Base-by-base conservation (phyloP, 2,329 filamentous ascomycete genomes). In the Alternaria sp. region DNA sequence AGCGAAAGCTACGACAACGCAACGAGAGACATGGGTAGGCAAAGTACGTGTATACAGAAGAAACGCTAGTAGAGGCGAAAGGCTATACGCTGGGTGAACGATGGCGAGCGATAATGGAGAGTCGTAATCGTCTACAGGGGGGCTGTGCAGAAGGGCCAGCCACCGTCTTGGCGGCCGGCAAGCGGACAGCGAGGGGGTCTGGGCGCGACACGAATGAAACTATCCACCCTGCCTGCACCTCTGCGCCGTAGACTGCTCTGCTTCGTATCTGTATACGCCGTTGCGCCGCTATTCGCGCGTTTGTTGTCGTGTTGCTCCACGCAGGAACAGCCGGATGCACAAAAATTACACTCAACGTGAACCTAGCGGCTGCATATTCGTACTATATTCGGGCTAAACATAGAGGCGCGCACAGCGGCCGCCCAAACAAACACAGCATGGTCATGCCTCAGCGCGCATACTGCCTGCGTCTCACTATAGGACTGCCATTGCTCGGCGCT, bases 11-110 rank as follows among this genome's bases (percentile, higher is more conserved):
- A 69, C 23, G 26, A 62, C 47, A 44, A 50, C 59, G 66, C 73
- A 77, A 70, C 65, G 74, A 77, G 69, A 73, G 74, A 77, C 77
- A 78, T 77, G 44, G 67, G 71, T 66, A 44, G 66, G 61, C 26
- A 55, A 59, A 51, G 59, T 47, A 57, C 61, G 59, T 58, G 46
- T 57, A 55, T 51, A 58, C 49, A 44, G 44, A 50, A 57, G 43
- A 55, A 26, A 62, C 61, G 50, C 54, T 57, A 61, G 51, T 28
- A 59, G 49, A 55, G 54, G 57, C 60, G 47, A 67, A 62, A 13
- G 60, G 32, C 50, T 63, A 61, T 52, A 67, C 57, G 52, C 54
- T 58, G 30, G 54, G 54, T 47, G 58, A 56, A 45, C 60, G 60
- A 69, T 64, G 62, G 65, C 65, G 60, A 68, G 55, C 58, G 62